Base-by-base conservation (phyloP, 2,329 filamentous ascomycete genomes). In the Calonectria fujianensis region DNA sequence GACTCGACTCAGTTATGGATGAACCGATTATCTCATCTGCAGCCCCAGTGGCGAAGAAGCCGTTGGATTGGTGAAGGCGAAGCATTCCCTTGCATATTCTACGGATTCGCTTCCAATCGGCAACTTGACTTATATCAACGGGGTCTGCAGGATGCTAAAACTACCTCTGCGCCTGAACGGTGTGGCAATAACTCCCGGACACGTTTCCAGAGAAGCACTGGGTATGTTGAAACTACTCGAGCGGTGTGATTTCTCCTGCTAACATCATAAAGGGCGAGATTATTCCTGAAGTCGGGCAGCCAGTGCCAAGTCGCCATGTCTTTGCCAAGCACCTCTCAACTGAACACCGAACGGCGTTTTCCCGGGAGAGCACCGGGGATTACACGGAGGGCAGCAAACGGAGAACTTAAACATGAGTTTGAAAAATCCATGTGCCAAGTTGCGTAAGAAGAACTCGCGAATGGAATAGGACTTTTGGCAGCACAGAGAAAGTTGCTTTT, bases 21-120 rank as follows among this genome's bases (percentile, higher is more conserved):
- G 85, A 85, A 68, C 79, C 80, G 27, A 77, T 79, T 51, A 72
- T 75, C 35, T 76, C 78, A 24, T 78, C 78, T 45, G 73, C 77
- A 57, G 76, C 75, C 9, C 76, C 80, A 45, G 75, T 79, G 57
- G 74, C 80, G 10, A 84, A 80, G 75, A 84, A 84, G 71, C 81
- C 82, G 4, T 61, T 87, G 61, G 85, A 87, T 69, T 87, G 85
- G 85, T 87, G 80, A 85, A 64, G 68, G 11, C 14, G 24, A 51
- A 31, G 37, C 50, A 16, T 16, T 13, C 35, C 16, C 16, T 5
- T 14, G 5, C 35, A 9, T 24, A 7, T 35, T 24, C 14, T 29
- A 51, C 10, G 20, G 27, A 52, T 18, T 37, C 31, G 9, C 27
- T 50, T 32, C 20, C 13, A 4, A 9, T 5, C 35, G 14, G n/a